Base-by-base conservation (phyloP, 129 eudicot species). In the Heracleum sosnowskyi region DNA sequence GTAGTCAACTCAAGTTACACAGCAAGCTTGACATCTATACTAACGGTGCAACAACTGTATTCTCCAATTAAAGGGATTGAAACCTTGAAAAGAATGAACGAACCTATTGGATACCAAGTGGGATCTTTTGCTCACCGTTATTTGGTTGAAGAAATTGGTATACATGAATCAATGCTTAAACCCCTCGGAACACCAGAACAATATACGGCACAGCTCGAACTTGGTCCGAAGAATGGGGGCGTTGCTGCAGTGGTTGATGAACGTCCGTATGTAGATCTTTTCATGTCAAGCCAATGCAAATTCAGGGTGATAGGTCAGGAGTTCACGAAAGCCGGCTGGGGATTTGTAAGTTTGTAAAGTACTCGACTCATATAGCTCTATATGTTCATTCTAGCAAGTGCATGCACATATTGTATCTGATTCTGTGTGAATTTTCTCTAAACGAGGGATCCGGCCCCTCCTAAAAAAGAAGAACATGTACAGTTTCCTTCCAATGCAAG, bases 241-340 rank as follows among this genome's bases (percentile, higher is more conserved):
- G 98, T 91, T 73, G 92, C 88, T 22, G 97, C 97, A 18, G 82
- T 93, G 41, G 97, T 93, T 15, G 98, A 93, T 75, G 98, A 93
- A 82, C 91, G 86, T 8, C 92, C 98, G 1, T 93, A 93, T 76
- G 53, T 93, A 29, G 97, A 93, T 75, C 94, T 91, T 80, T 93
- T 91, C 87, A 81, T 93, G 87, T 86, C 98, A 53, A 91, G 79
- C 79, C 97, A 91, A 77, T 93, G 98, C 97, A 89, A 79, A 47
- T 91, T 86, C 87, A 87, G 98, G 86, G 83, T 87, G 31, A 89
- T 90, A 9, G 98, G 98, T 35, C 91, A 81, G 47, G 98, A 91
- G 83, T 93, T 93, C 87, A 93, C 98, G 73, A 90, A 84, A 83
- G 86, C 92, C 69, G 97, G 98, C 35, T 93, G 98, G 97, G 98